Percentiles rank a stretch among this genome's conserved stretches.
Conservation (phyloP, 495 filamentous ascomycete genomes). For the Neurospora sublineolata region DNA sequence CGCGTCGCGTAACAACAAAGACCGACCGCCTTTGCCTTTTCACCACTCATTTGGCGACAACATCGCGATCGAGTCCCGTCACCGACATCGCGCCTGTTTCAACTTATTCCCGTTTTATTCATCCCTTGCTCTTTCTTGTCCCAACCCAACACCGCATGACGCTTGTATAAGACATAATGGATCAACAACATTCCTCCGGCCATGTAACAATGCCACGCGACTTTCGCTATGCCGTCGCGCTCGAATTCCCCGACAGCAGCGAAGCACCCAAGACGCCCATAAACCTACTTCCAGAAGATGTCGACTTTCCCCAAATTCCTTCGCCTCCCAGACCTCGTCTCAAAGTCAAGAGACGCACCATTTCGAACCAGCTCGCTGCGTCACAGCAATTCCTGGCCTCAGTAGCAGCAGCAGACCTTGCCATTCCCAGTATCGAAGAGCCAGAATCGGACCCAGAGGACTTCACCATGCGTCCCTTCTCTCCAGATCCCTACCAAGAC, state of each 20-base stretch:
- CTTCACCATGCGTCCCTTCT: slow-evolving; percentile 20
- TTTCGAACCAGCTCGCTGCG: slow-evolving; percentile 32
- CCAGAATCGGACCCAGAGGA: slow-evolving; percentile 20
- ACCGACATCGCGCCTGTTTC: not conserved
- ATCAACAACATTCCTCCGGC: slow-evolving; percentile 26
- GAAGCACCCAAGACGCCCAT: slow-evolving; percentile 29
- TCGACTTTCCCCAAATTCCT: slow-evolving; percentile 23
- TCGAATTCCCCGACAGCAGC: not conserved
- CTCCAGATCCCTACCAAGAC: not conserved
- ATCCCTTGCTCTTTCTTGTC: slow-evolving; percentile 18
- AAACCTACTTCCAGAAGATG: not conserved
- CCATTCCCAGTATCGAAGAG: slow-evolving; percentile 43
- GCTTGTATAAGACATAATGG: slow-evolving; percentile 22
- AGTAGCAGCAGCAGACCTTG: slow-evolving; percentile 44
- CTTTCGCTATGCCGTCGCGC: slow-evolving; percentile 23
- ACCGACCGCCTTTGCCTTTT: not conserved
- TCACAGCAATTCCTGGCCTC: slow-evolving; percentile 46
- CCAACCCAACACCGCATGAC: slow-evolving; percentile 8
- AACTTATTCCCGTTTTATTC: not conserved
- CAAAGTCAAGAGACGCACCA: slow-evolving; percentile 35
- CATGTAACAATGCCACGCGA: slow-evolving; percentile 29
- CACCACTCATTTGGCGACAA: not conserved
- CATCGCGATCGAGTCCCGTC: not conserved
- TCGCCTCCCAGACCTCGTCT: slow-evolving; percentile 34
- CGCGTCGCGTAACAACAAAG: not conserved